Evolutionary conservation across 306 rosid genomes (phyloP), one percentile per base, ranked within the genome.

Genomic region (Castanea crenata): DNA sequence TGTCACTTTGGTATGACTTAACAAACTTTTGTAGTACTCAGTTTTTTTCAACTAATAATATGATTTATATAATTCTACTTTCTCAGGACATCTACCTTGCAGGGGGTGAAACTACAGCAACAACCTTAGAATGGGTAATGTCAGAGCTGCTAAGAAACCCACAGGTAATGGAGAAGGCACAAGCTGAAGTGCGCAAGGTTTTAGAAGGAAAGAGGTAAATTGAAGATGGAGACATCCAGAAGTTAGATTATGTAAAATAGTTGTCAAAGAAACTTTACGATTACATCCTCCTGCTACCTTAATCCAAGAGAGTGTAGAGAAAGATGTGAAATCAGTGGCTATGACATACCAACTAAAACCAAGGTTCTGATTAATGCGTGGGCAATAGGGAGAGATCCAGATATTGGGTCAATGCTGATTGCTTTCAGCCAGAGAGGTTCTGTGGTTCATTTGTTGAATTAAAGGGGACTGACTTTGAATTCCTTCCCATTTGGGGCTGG

Each of bases 91-190:
- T 86, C 6, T 79, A 81, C 3, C 14, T 3, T 27, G 89, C 44
- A 25, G 89, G 86, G 32, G 78, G 85, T 0, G 89, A 88, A 34
- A 83, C 88, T 41, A 62, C 87, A 6, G 62, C 85, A 4, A 29
- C 65, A 14, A 3, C 70, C 21, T 62, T 88, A 34, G 76, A 69
- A 34, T 86, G 91, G 86, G 76, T 41, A 11, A 81, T 88, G 76
- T 74, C 86, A 41, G 91, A 88, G 67, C 72, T 86, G 80, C 29
- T 77, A 38, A 83, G 72, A 76, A 83, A 88, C 29, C 88, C 86
- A 35, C 64, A 46, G 32, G 69, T 61, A 41, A 86, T 86, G 91
- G 55, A 81, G 63, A 13, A 23, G 56, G 85, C 89, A 73, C 88
- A 86, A 62, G 61, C 69, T 4, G 85, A 81, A 68, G 85, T 86